phyloP scores from a whole-genome alignment of 305 asterid genomes.

The Stenogyne calaminthoides region DNA sequence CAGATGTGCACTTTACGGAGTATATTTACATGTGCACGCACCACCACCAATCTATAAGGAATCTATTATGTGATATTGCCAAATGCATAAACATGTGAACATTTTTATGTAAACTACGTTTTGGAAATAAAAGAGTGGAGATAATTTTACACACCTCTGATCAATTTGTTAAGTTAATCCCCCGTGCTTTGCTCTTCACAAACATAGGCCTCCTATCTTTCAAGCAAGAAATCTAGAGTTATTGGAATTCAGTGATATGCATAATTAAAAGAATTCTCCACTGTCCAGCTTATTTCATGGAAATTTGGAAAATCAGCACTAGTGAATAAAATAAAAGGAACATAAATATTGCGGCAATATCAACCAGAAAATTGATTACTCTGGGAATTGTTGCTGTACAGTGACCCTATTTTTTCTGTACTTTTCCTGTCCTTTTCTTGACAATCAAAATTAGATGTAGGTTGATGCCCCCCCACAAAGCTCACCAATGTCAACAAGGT shows the following conservation, averaged over 20 bases:
- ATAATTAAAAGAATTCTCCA: constrained; percentile 22
- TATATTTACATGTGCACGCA: background rate
- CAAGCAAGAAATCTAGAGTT: constrained; percentile 27
- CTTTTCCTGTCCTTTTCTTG: constrained; percentile 39
- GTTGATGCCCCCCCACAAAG: constrained; percentile 51
- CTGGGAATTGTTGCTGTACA: constrained; percentile 36
- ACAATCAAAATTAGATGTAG: constrained; percentile 31
- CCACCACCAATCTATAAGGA: constrained; percentile 6
- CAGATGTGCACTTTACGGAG: background rate
- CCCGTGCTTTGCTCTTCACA: constrained; percentile 42
- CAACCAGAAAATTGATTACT: constrained; percentile 37
- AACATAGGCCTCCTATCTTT: constrained; percentile 53
- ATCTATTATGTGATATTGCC: constrained; percentile 13
- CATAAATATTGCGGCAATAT: constrained; percentile 28
- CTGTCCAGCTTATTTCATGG: constrained; percentile 2
- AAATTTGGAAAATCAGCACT: constrained; percentile 12
- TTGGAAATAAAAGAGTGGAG: constrained; percentile 16
- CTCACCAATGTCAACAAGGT: constrained; percentile 87
- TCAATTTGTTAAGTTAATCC: constrained; percentile 53
- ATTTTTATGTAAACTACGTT: constrained; percentile 1
- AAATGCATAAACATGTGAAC: background rate
- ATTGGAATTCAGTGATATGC: constrained; percentile 25
- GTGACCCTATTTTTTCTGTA: constrained; percentile 35
- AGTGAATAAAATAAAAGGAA: constrained; percentile 17
- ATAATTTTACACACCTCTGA: constrained; percentile 58